phyloP scores from a whole-genome alignment of 2,329 filamentous ascomycete genomes.

The Neonectria coccinea region DNA sequence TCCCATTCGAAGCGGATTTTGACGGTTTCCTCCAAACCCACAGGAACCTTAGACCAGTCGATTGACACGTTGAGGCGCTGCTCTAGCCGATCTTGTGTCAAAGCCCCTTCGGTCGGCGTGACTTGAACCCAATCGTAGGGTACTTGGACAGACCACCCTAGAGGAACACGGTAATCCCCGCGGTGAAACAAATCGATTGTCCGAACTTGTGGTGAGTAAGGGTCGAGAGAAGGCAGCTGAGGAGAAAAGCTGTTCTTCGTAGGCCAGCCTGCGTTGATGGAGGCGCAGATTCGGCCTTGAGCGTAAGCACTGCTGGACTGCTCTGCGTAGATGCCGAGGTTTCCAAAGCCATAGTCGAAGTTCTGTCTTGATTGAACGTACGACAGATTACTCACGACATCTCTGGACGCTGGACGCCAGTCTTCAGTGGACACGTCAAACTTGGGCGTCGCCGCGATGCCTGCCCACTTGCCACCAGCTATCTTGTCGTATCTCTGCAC shows the following conservation, averaged over 20 bases:
- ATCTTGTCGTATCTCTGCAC: background rate
- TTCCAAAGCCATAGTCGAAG: constrained; percentile 15
- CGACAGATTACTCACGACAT: constrained; percentile 7
- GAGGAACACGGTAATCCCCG: background rate
- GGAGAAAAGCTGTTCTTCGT: background rate
- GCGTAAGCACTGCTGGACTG: background rate
- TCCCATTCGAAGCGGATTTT: background rate
- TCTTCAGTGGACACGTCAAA: constrained; percentile 26
- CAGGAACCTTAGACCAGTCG: background rate
- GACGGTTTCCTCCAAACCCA: background rate
- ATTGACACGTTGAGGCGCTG: background rate
- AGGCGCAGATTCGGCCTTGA: constrained; percentile 7
- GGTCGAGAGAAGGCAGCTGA: background rate
- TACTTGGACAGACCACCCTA: background rate
- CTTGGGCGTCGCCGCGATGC: constrained; percentile 64
- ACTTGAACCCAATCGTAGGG: background rate
- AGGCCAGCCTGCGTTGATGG: background rate
- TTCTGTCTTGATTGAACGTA: background rate
- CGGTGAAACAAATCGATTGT: background rate
- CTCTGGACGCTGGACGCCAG: constrained; percentile 21
- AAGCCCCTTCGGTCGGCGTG: background rate
- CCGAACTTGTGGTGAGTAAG: background rate
- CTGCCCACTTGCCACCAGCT: constrained; percentile 15
- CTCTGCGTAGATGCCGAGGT: constrained; percentile 9
- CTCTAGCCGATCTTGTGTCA: background rate